A percentile compares a stretch with the other conserved stretches of the same genome.
phyloP scores from a whole-genome alignment of 768 basidiomycete genomes.

The Crassisporium funariophilum region DNA sequence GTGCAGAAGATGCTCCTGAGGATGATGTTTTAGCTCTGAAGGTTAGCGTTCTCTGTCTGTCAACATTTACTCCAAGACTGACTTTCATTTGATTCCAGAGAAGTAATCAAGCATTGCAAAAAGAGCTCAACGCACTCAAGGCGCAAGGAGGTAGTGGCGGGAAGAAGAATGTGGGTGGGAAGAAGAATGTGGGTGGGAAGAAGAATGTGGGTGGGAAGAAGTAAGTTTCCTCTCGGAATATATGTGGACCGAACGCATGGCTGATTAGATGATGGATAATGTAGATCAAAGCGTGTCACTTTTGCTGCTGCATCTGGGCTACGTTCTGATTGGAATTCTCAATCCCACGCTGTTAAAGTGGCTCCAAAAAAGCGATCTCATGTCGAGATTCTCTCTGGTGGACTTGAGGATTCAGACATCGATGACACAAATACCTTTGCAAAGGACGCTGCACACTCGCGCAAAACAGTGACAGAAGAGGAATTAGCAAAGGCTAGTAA shows the following conservation, averaged over 20 bases:
- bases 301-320: conserved; percentile 18
- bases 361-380: conserved; percentile 2
- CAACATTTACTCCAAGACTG: background rate
- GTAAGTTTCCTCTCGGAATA: conserved; percentile 5
- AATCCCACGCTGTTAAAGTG: background rate
- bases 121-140: conserved; percentile 6
- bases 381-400: conserved; percentile 7
- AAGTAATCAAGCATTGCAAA: conserved; percentile 1
- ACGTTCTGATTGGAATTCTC: conserved; percentile 12
- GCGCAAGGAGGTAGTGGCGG: background rate
- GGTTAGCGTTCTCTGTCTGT: conserved; percentile 9
- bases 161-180: conserved; percentile 10
- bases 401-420: conserved; percentile 15
- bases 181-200: conserved; percentile 12
- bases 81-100: background rate
- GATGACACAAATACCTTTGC: conserved; percentile 11
- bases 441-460: background rate
- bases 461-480: background rate
- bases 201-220: conserved; percentile 16
- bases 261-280: conserved; percentile 11
- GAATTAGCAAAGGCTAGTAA: background rate
- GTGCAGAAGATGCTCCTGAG: background rate
- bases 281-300: conserved; percentile 2
- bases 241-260: conserved; percentile 1
- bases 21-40: background rate